Evolutionary conservation across 2,329 filamentous ascomycete genomes (phyloP), one percentile per base, ranked within the genome.

Genomic region (Trichoderma sp.): DNA sequence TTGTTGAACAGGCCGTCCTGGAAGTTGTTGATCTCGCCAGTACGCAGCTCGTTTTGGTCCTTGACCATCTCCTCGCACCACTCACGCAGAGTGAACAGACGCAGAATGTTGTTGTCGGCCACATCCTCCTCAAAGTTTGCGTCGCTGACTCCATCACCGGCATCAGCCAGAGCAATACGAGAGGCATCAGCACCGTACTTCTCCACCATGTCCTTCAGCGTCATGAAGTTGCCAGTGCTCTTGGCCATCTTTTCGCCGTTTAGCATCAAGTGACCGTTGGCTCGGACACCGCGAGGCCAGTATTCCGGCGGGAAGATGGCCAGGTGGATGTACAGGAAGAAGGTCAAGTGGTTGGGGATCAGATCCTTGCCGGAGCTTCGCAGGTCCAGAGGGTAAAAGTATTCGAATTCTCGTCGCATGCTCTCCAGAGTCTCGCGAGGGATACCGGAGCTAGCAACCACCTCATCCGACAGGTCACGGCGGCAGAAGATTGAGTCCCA

Each of bases 181-280:
- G 91, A 91, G 15, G 95, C 95, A 78, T 98, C 95, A 9, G 95
- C 94, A 75, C 95, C 95, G 74, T 95, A 99, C 79, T 99, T 99
- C 73, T 89, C 86, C 15, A 94, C 90, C 34, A 94, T 87, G 70
- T 97, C 92, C 64, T 89, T 87, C 63, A 98, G 84, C 12, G 95
- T 98, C 78, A 99, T 85, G 84, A 99, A 99, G 82, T 98, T 99
- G 70, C 95, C 95, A 0, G 94, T 97, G 64, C 91, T 94, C 84
- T 99, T 99, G 78, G 89, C 91, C 95, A 99, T 99, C 87, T 99
- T 99, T 78, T 97, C 92, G 59, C 94, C 94, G 78, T 99, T 99
- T 71, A 99, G 85, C 79, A 97, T 88, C 75, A 98, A 82, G 81
- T 98, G 94, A 1, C 95, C 95, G 76, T 99, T 99, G 70, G 92